Base-by-base conservation (phyloP, 768 basidiomycete genomes). In the Mycena leptocephala region DNA sequence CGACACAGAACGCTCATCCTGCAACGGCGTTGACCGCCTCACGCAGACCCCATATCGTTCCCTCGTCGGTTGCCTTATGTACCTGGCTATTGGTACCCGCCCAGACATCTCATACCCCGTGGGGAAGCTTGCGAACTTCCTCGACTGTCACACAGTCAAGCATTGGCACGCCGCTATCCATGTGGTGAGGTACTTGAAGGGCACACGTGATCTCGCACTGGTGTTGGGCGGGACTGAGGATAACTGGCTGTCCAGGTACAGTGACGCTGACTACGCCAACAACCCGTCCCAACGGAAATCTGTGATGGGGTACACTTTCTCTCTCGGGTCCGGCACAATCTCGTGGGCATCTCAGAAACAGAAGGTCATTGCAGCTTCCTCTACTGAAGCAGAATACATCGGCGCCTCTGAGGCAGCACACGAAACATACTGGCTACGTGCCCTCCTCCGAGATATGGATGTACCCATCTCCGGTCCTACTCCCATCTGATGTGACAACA, bases 361-460 rank as follows among this genome's bases (percentile, higher is more conserved):
- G 76, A 51, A 78, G 3, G 76, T 81, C 0, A 79, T 87, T 41
- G 74, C 87, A 0, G 65, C 76, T 0, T 89, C 86, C 0, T 85
- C 85, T 0, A 82, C 81, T 3, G 85, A 88, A 66, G 82, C 86
- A 0, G 86, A 88, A 76, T 88, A 86, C 75, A 63, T 71, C 32
- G 68, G 37, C 2, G 53, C 69, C 0, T 77, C 79, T 2, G 76
- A 82, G 41, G 76, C 82, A 10, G 46, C 78, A 11, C 73, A 77
- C 8, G 67, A 75, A 28, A 56, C 74, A 4, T 80, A 68, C 55
- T 79, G 83, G 83, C 68, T 83, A 61, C 73, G 82, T 35, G 72
- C 70, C 32, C 70, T 83, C 22, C 51, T 76, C 22, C 59, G 77
- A 2, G 76, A 81, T 22, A 69, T 76, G 2, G 33, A 30, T 5